These are phyloP conservation scores for Rhododendron ovatum DNA, from an alignment of 148 eudicot species.

Conservation along the genomic window DNA sequence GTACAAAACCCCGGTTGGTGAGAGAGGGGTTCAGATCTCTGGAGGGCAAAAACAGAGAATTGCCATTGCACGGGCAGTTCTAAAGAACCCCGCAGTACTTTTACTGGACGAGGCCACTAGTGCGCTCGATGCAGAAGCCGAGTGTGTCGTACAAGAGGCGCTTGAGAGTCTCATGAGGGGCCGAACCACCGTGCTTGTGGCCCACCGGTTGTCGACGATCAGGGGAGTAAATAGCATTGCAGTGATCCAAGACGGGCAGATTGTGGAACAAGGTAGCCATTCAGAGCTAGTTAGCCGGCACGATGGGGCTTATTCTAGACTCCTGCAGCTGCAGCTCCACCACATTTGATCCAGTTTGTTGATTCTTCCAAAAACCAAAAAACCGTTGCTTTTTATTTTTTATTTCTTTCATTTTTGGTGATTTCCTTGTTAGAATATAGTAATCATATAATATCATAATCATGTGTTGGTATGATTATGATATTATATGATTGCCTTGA, in stretches of 20 bases:
- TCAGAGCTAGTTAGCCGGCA: slow-evolving; percentile 69
- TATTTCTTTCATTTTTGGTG: not conserved
- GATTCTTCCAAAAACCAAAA: not conserved
- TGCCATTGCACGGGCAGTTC: slow-evolving; percentile 87
- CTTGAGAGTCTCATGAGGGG: slow-evolving; percentile 93
- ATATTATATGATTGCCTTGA: no score
- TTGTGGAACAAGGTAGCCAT: slow-evolving; percentile 93
- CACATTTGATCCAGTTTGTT: slow-evolving; percentile 39
- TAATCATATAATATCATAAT: no score
- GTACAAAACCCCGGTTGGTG: slow-evolving; percentile 86
- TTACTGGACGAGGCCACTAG: slow-evolving; percentile 91
- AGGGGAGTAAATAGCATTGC: slow-evolving; percentile 80
- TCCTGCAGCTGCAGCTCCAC: slow-evolving; percentile 67
- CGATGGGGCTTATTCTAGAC: slow-evolving; percentile 91
- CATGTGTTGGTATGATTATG: no score
- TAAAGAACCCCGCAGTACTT: slow-evolving; percentile 80
- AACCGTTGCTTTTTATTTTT: no score
- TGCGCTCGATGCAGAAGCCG: slow-evolving; percentile 91
- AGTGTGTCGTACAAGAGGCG: slow-evolving; percentile 89
- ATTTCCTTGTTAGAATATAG: not conserved
- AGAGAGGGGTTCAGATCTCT: slow-evolving; percentile 87
- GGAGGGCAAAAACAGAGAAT: slow-evolving; percentile 96
- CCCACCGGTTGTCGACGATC: slow-evolving; percentile 84
- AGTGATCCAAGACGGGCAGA: slow-evolving; percentile 91
- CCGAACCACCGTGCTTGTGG: slow-evolving; percentile 81